Evolutionary conservation across 1,284 basidiomycete genomes (phyloP), one percentile per base, ranked within the genome.

Genomic region (Malassezia pachydermatis): DNA sequence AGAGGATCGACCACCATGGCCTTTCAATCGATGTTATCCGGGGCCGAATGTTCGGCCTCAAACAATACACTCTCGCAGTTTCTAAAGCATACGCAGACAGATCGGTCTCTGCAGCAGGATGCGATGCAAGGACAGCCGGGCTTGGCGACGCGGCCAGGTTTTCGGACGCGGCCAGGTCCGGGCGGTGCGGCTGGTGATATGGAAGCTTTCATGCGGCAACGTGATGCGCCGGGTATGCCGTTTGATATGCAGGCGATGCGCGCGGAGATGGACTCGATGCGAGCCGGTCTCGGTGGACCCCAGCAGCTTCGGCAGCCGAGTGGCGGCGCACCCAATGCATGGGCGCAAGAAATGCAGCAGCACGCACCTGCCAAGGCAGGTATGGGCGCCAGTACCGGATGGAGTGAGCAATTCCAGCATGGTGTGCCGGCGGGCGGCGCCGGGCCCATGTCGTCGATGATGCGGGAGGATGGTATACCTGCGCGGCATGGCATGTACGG

Each of bases 31-130:
- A 79, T 95, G 56, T 81, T 95, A 58, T 88, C 85, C 47, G 89
- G 88, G 57, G 81, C 88, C 45, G 90, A 92, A 74, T 94, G 90
- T 73, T 84, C 84, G 7, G 80, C 82, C 19, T 78, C 82, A 5
- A 79, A 83, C 47, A 96, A 95, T 70, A 88, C 89, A 4, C 77
- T 98, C 25, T 82, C 85, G 16, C 84, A 88, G 64, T 83, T 96
- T 35, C 77, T 92, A 52, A 95, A 95, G 73, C 85, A 94, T 62
- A 82, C 88, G 4, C 86, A 89, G 55, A 82, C 82, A 3, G 90
- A 96, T 74, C 81, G 84, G 48, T 88, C 86, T 65, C 73, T 94
- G 28, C 87, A 90, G 51, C 64, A 70, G 49, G 67, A 52, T 36
- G 19, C 33, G 7, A 36, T 47, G 44, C 44, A 41, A 13, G 25